A percentile compares a stretch with the other conserved stretches of the same genome.
These are phyloP conservation scores for Sclerotinia spermophila DNA, from an alignment of 2,329 filamentous ascomycete genomes.

Conservation along the genomic window DNA sequence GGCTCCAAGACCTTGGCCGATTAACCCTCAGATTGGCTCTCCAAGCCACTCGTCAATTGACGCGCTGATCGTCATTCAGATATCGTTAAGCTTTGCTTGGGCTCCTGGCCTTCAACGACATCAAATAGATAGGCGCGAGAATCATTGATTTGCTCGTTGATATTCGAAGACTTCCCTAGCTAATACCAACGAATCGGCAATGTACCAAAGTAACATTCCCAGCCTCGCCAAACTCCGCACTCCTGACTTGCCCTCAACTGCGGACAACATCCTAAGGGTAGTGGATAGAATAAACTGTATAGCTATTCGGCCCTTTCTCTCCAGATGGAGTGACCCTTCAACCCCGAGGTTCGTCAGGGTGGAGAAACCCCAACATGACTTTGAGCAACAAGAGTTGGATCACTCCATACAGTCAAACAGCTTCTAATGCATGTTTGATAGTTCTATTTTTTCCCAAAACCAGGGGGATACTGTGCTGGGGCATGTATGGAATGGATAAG, in stretches of 20 bases:
- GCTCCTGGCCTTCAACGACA: background rate
- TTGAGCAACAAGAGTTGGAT: background rate
- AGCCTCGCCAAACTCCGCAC: background rate
- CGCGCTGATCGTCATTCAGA: background rate
- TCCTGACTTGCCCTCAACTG: background rate
- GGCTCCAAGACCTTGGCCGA: background rate
- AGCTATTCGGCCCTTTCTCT: conserved; percentile 9
- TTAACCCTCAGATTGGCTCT: background rate
- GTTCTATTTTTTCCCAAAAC: background rate
- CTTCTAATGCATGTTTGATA: background rate
- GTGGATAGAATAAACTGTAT: background rate
- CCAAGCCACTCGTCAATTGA: background rate
- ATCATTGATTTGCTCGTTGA: background rate
- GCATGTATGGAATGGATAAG: background rate
- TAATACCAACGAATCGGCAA: background rate
- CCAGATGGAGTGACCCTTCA: conserved; percentile 3
- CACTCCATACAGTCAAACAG: background rate
- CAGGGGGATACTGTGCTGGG: background rate
- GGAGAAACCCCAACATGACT: background rate
- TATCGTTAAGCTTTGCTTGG: background rate
- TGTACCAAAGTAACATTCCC: background rate
- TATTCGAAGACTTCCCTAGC: background rate
- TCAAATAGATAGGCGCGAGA: background rate
- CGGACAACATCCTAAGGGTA: background rate
- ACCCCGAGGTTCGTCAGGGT: conserved; percentile 7